Conservation (phyloP, 2,329 filamentous ascomycete species). For the Hymenoscyphus albidus region DNA sequence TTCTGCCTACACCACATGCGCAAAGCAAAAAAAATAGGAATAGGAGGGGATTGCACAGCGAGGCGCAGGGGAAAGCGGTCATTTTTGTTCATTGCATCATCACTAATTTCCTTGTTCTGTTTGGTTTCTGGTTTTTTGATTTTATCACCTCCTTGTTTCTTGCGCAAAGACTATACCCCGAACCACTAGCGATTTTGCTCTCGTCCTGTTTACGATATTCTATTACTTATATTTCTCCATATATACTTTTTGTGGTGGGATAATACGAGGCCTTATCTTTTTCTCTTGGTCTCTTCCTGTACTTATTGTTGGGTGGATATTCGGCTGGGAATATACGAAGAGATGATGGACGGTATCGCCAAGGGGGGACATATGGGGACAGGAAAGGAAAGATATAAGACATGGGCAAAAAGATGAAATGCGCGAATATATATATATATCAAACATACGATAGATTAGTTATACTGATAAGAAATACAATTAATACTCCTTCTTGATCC, state of each 20-base stretch:
- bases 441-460: constrained; percentile 2
- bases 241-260: constrained; percentile 3
- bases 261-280: not conserved
- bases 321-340: not conserved
- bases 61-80: constrained; percentile 3
- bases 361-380: not conserved
- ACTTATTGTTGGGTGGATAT: constrained; percentile 1
- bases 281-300: not conserved
- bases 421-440: constrained; percentile 2
- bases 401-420: constrained; percentile 1
- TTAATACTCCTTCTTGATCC: constrained; percentile 3
- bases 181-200: constrained; percentile 2
- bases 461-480: constrained; percentile 3
- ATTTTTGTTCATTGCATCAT: constrained; percentile 1
- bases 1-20: not conserved
- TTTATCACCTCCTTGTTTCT: not conserved
- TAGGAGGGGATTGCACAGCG: not conserved
- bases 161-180: constrained; percentile 4
- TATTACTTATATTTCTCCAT: constrained; percentile 2
- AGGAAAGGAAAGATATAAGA: not conserved
- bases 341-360: not conserved
- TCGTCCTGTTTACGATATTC: not conserved
- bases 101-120: not conserved
- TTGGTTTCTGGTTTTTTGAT: not conserved
- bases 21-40: not conserved